These are phyloP conservation scores for Lachancea dasiensis DNA, from an alignment of 805 yeast species.

Conservation along the genomic window DNA sequence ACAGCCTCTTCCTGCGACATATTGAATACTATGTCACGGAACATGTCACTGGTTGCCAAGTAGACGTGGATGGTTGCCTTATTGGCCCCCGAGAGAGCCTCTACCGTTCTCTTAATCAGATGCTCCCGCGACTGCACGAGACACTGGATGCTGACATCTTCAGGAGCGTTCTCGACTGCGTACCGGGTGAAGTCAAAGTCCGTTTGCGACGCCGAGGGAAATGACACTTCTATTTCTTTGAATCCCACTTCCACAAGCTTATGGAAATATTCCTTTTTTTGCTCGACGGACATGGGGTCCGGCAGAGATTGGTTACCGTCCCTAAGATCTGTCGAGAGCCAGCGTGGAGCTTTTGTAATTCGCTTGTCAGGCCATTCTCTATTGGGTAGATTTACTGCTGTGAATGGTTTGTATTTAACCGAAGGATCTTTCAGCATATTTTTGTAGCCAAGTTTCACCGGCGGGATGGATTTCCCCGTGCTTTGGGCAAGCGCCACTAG, in stretches of 20 bases:
- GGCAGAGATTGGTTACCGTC: slow-evolving; percentile 81
- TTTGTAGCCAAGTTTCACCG: slow-evolving; percentile 33
- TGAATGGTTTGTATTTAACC: slow-evolving; percentile 50
- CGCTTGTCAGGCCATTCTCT: slow-evolving; percentile 67
- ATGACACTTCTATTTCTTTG: slow-evolving; percentile 75
- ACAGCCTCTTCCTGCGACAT: slow-evolving; percentile 66
- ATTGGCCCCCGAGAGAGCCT: slow-evolving; percentile 65
- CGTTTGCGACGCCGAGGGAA: slow-evolving; percentile 78
- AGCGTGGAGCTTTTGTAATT: slow-evolving; percentile 67
- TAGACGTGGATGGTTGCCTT: slow-evolving; percentile 67
- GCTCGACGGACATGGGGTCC: slow-evolving; percentile 73
- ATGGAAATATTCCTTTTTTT: slow-evolving; percentile 69
- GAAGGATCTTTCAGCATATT: slow-evolving; percentile 70
- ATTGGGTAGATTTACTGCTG: slow-evolving; percentile 49
- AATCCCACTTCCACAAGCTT: slow-evolving; percentile 68
- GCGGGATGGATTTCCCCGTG: slow-evolving; percentile 22
- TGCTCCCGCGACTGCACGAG: slow-evolving; percentile 74
- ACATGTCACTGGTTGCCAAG: slow-evolving; percentile 68
- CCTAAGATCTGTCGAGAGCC: slow-evolving; percentile 75
- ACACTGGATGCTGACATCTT: slow-evolving; percentile 67
- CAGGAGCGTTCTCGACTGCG: slow-evolving; percentile 75
- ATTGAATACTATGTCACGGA: slow-evolving; percentile 69
- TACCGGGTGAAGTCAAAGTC: slow-evolving; percentile 77
- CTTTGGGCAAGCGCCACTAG: slow-evolving; percentile 12
- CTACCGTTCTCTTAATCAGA: slow-evolving; percentile 66